Percentiles rank a stretch among this genome's conserved stretches.
Conservation (phyloP, 2,329 filamentous ascomycete genomes). For the Exophiala lecanii-corni region DNA sequence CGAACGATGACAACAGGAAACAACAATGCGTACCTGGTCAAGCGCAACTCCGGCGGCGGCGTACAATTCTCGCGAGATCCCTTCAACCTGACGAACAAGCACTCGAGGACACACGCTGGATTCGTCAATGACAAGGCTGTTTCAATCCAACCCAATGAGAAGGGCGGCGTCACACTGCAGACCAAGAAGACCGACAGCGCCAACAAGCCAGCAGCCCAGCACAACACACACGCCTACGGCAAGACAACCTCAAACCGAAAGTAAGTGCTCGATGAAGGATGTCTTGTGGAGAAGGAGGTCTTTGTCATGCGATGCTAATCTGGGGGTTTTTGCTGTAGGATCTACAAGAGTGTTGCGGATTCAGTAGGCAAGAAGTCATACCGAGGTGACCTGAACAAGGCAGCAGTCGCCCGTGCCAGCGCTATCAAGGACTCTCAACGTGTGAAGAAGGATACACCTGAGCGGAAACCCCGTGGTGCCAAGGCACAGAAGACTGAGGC, state of each 20-base stretch:
- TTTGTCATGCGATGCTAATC: no score
- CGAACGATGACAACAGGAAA: slow-evolving; percentile 60
- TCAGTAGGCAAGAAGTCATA: slow-evolving; percentile 78
- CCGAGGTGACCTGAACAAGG: slow-evolving; percentile 70
- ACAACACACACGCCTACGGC: slow-evolving; percentile 64
- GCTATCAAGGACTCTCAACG: slow-evolving; percentile 77
- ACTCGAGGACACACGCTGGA: slow-evolving; percentile 89
- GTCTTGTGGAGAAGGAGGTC: no score
- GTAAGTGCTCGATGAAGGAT: no score
- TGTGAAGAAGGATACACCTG: slow-evolving; percentile 68
- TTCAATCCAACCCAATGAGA: slow-evolving; percentile 66
- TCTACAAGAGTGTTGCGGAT: slow-evolving; percentile 84
- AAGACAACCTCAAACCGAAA: slow-evolving; percentile 72
- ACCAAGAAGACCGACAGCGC: slow-evolving; percentile 72
- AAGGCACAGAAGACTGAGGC: slow-evolving; percentile 67
- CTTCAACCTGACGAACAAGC: slow-evolving; percentile 86
- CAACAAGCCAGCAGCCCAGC: slow-evolving; percentile 67
- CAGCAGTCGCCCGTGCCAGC: slow-evolving; percentile 79
- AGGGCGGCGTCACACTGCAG: slow-evolving; percentile 73
- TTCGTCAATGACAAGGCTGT: slow-evolving; percentile 94
- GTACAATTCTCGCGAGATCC: slow-evolving; percentile 91
- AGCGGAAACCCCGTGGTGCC: slow-evolving; percentile 70
- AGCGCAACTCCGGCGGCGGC: slow-evolving; percentile 75
- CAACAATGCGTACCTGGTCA: slow-evolving; percentile 88
- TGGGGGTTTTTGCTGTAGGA: slow-evolving; percentile 50